Conservation (phyloP, 805 yeast species). For the Saccharomycopsis selenospora region DNA sequence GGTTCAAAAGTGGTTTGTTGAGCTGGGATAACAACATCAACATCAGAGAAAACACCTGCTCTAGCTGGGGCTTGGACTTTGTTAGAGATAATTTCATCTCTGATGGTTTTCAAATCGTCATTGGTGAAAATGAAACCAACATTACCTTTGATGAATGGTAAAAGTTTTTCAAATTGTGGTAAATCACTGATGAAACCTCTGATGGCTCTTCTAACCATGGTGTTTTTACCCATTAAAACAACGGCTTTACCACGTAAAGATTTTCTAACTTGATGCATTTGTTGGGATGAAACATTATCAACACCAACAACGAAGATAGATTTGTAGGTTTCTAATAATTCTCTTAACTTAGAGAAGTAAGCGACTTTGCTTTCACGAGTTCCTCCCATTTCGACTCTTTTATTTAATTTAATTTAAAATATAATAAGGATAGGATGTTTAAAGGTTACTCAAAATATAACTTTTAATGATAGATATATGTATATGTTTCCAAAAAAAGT, state of each 20-base stretch:
- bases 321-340: constrained; percentile 92
- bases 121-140: constrained; percentile 99
- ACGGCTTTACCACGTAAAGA: constrained; percentile 91
- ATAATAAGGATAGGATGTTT: constrained; percentile 78
- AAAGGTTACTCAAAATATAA: constrained; percentile 43
- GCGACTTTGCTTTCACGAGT: constrained; percentile 94
- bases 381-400: constrained; percentile 99
- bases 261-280: constrained; percentile 99
- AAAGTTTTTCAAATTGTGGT: constrained; percentile 92
- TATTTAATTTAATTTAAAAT: constrained; percentile 28
- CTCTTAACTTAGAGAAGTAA: constrained; percentile 93
- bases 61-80: constrained; percentile 99
- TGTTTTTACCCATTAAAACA: constrained; percentile 99
- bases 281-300: constrained; percentile 99
- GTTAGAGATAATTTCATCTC: constrained; percentile 83
- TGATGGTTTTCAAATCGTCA: constrained; percentile 83
- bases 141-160: constrained; percentile 95
- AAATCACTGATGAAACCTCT: constrained; percentile 89
- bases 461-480: not conserved
- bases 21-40: constrained; percentile 95
- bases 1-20: constrained; percentile 99
- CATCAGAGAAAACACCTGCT: constrained; percentile 99
- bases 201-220: constrained; percentile 99
- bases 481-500: not conserved
- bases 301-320: constrained; percentile 98